phyloP scores from a whole-genome alignment of 2,329 filamentous ascomycete species.

The Verticillium tricorpus region DNA sequence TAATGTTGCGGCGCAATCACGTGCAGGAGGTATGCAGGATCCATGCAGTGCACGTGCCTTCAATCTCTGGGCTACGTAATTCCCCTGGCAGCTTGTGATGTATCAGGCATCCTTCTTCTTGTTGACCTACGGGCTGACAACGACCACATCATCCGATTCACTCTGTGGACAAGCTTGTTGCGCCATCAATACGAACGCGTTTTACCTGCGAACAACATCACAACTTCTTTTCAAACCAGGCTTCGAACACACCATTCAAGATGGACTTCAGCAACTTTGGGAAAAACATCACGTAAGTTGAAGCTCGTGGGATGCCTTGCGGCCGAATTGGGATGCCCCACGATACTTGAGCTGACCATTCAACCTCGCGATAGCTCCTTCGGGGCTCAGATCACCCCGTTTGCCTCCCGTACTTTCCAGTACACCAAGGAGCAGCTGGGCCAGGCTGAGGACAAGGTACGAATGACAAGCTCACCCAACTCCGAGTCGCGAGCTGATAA shows the following conservation, averaged over 20 bases:
- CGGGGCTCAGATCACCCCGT: conserved; percentile 84
- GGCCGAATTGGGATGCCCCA: conserved; percentile 2
- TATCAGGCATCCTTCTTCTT: background rate
- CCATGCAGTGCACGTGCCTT: background rate
- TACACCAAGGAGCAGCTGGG: conserved; percentile 98
- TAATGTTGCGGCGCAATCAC: background rate
- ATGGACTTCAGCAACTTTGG: conserved; percentile 59
- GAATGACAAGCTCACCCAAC: background rate
- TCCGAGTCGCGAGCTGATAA: background rate
- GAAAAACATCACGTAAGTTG: conserved; percentile 49
- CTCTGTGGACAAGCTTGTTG: background rate
- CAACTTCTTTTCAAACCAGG: background rate
- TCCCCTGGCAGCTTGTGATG: background rate
- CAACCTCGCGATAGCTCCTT: conserved; percentile 39
- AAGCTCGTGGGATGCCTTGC: background rate
- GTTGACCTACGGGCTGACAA: background rate
- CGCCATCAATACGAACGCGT: background rate
- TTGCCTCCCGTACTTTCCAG: conserved; percentile 90
- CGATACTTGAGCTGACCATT: conserved; percentile 4
- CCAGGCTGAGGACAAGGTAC: conserved; percentile 87
- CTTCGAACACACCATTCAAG: background rate
- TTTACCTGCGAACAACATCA: background rate
- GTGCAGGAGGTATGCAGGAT: background rate
- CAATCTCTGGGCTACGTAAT: background rate
- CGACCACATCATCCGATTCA: background rate